These are phyloP conservation scores for Irpex sp. DNA, from an alignment of 1,284 basidiomycete species.

Conservation along the genomic window DNA sequence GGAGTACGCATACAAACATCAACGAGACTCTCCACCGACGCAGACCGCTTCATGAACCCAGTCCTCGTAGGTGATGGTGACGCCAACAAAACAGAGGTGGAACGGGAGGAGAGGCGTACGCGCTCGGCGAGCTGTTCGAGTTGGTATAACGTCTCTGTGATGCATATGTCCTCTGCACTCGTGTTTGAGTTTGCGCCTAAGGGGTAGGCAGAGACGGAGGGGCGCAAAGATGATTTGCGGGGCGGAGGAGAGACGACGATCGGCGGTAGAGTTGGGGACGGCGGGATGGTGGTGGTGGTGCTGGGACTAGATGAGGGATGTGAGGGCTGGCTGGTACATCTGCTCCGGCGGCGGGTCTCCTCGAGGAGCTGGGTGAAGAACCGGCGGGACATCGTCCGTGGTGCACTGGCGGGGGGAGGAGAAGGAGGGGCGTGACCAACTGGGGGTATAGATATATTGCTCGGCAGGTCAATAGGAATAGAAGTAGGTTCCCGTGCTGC, in stretches of 20 bases:
- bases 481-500: neutral
- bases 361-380: neutral
- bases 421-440: neutral
- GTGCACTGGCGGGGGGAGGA: neutral
- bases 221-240: neutral
- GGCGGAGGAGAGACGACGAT: too few species aligned
- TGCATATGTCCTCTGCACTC: neutral
- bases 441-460: neutral
- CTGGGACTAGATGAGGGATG: too few species aligned
- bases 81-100: neutral
- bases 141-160: slow-evolving; percentile 9
- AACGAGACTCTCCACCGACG: too few species aligned
- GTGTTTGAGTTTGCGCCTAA: neutral
- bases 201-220: neutral
- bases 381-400: neutral
- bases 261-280: too few species aligned
- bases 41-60: neutral
- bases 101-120: slow-evolving; percentile 1
- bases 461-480: neutral
- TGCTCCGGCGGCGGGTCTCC: neutral
- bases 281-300: neutral
- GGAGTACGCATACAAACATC: neutral
- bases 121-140: slow-evolving; percentile 12
- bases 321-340: neutral
- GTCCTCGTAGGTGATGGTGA: neutral